Percentiles rank a stretch among this genome's conserved stretches.
Conservation (phyloP, 192 early-diverging fungal genomes). For the Rhizophagus prolifer region DNA sequence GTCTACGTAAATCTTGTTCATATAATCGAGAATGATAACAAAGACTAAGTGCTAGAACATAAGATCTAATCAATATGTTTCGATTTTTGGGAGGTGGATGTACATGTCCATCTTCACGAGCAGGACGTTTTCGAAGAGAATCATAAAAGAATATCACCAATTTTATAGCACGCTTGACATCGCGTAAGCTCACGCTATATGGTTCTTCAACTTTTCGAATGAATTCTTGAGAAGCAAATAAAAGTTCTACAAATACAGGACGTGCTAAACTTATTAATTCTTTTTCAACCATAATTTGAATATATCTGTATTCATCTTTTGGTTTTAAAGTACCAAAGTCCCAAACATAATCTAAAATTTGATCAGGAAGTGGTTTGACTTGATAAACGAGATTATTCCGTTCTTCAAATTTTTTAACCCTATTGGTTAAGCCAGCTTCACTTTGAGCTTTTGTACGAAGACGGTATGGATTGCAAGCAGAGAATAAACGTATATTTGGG, state of each 20-base stretch:
- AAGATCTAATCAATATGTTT: not conserved
- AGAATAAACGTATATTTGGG: not conserved
- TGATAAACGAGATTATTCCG: not conserved
- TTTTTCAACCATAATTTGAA: not conserved
- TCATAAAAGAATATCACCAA: not conserved
- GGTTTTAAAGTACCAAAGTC: not conserved
- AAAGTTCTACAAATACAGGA: not conserved
- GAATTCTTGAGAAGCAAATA: slow-evolving; percentile 24
- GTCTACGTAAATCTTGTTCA: not conserved
- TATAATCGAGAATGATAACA: not conserved
- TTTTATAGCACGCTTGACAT: slow-evolving; percentile 23
- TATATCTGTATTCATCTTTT: not conserved
- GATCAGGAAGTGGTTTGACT: no score
- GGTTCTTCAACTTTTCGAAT: slow-evolving; percentile 22
- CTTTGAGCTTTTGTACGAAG: not conserved
- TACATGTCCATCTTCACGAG: not conserved
- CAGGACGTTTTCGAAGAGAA: not conserved
- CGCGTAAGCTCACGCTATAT: slow-evolving; percentile 25
- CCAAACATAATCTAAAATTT: no score
- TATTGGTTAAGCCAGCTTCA: not conserved
- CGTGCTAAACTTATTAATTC: not conserved
- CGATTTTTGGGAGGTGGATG: not conserved
- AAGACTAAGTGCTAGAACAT: slow-evolving; percentile 20
- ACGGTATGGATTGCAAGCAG: not conserved
- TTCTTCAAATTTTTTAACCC: not conserved